These are phyloP conservation scores for Camelina laxa DNA, from an alignment of 345 rosid genomes.

Conservation along the genomic window DNA sequence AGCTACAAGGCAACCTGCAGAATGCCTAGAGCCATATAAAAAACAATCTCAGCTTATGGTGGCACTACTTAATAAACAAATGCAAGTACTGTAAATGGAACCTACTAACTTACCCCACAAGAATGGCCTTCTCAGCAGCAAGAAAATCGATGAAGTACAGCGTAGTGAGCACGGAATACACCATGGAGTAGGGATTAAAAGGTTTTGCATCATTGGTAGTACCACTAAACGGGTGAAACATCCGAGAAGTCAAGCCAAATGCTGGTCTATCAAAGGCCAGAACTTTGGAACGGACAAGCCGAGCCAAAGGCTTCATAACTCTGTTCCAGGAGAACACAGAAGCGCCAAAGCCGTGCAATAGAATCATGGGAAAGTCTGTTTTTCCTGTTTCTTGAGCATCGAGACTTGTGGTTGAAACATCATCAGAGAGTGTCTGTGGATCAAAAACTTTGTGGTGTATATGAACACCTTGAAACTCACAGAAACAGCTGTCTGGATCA, in stretches of 20 bases:
- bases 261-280: conserved; percentile 94
- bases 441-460: conserved; percentile 75
- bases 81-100: background rate
- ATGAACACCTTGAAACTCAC: conserved; percentile 80
- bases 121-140: conserved; percentile 69
- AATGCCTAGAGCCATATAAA: conserved; percentile 59
- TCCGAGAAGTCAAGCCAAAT: conserved; percentile 86
- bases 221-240: conserved; percentile 36
- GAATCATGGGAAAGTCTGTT: conserved; percentile 63
- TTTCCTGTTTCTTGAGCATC: conserved; percentile 30
- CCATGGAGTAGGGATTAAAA: conserved; percentile 83
- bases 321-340: conserved; percentile 86
- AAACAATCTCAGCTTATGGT: conserved; percentile 14
- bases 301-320: conserved; percentile 73
- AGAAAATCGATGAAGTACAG: conserved; percentile 74
- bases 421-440: conserved; percentile 44
- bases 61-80: background rate
- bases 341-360: conserved; percentile 94
- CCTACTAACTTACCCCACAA: conserved; percentile 68
- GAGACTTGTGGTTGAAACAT: conserved; percentile 23
- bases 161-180: conserved; percentile 78
- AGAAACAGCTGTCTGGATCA: conserved; percentile 88
- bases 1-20: conserved; percentile 89
- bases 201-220: conserved; percentile 47
- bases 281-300: conserved; percentile 64